Evolutionary conservation across 1,139 yeast genomes (phyloP), one percentile per base, ranked within the genome.

Genomic region (Diutina neorugosa): DNA sequence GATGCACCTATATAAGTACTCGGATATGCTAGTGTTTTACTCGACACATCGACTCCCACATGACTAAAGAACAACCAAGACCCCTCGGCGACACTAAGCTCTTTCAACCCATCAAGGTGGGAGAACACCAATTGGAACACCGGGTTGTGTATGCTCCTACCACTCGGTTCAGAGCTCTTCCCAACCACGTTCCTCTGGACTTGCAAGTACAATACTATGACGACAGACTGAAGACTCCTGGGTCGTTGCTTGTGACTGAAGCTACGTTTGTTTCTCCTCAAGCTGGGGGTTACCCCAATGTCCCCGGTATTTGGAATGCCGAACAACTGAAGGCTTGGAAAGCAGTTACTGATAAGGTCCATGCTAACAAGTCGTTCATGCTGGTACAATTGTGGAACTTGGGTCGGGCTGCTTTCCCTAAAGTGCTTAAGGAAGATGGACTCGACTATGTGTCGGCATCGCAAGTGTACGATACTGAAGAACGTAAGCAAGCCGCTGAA

Each of bases 351-450:
- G 73, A 74, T 34, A 71, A 65, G 16, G 75, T 83, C 46, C 88
- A 83, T 60, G 49, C 25, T 12, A 55, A 55, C 49, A 51, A 50
- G 7, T 75, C 86, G 1, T 73, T 64, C 56, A 65, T 78, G 18
- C 71, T 77, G 55, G 61, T 74, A 47, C 93, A 86, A 66, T 61
- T 85, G 51, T 82, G 86, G 84, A 73, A 69, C 49, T 63, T 81
- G 53, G 25, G 50, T 7, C 31, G 50, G 2, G 23, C 37, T 8
- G 50, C 40, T 6, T 16, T 14, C 12, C 40, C 50, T 11, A n/a
- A n/a, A 4, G 21, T 25, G 8, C 71, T 66, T 51, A 76, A 82
- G 51, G 16, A 14, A 31, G 52, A 57, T 18, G 57, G 58, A 8
- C 59, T 59, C 7, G 56, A 23, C 49, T 58, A 55, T 44, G 31